Base-by-base conservation (phyloP, 1,284 basidiomycete genomes). In the Cryptococcus sp. region DNA sequence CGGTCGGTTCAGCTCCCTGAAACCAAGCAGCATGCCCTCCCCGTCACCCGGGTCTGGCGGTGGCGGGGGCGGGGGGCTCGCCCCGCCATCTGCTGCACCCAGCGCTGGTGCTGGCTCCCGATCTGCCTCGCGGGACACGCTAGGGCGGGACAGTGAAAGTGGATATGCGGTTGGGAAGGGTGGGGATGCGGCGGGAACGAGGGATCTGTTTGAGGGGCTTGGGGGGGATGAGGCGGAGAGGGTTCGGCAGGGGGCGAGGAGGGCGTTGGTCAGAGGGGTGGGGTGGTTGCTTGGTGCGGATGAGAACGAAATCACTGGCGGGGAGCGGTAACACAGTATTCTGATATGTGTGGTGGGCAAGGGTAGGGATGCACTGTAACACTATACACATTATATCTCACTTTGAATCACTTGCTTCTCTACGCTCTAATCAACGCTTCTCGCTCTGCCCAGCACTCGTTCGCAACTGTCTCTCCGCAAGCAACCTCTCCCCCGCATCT, bases 231-330 rank as follows among this genome's bases (percentile, higher is more conserved):
- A 69, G 15, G 69, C 66, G 12, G 68, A 70, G 56, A 56, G 71
- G 38, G 71, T 75, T 15, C 60, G 69, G n/a, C 64, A 64, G 12
- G 66, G 67, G 13, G 77, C 72, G n/a, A 65, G 69, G 46, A 64
- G 72, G n/a, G 75, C 71, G 2, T 54, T 78, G 50, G 74, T 72
- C 16, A 69, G 71, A 51, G 76, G 76, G 18, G 76, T 78, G 15
- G 77, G 77, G 23, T 78, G 77, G 77, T 60, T 78, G 49, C 55
- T 78, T 11, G 77, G 77, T 36, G 77, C 75, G 2, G 75, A 73
- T 21, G 76, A 78, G 59, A 57, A 60, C 11, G 73, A 77, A 57
- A 65, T 73, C 21, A 48, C 35, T 38, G 52, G 57, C 16, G 50
- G 18, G 11, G 33, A 59, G 12, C 28, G 23, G 33, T 24, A 21